Conservation (phyloP, 2,329 filamentous ascomycete species). For the Calonectria fujianensis region DNA sequence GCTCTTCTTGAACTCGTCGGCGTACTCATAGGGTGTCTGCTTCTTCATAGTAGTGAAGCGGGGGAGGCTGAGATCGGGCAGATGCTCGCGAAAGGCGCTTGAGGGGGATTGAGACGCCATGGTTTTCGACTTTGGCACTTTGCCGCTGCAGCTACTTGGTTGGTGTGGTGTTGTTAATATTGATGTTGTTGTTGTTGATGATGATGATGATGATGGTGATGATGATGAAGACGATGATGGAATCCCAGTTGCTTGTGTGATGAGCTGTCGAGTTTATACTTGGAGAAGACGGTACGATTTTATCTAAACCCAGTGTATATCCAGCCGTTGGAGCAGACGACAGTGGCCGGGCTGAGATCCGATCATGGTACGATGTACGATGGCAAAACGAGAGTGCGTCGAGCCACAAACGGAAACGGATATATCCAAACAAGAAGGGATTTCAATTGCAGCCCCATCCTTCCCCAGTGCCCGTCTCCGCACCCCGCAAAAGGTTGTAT, state of each 20-base stretch:
- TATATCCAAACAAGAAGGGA: constrained; percentile 13
- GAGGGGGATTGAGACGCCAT: constrained; percentile 36
- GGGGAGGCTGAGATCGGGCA: constrained; percentile 76
- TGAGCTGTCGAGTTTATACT: background rate
- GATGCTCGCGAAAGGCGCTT: constrained; percentile 67
- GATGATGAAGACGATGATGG: no score
- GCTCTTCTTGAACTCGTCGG: constrained; percentile 74
- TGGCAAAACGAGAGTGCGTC: constrained; percentile 11
- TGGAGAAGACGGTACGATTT: constrained; percentile 25
- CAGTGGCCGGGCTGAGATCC: constrained; percentile 8
- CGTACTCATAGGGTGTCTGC: constrained; percentile 79
- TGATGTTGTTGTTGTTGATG: background rate
- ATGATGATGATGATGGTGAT: background rate
- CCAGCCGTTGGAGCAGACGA: constrained; percentile 7
- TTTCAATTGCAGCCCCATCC: background rate
- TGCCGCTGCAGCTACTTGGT: background rate
- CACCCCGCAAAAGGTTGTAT: constrained; percentile 5
- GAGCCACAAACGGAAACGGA: constrained; percentile 25
- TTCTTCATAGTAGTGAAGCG: constrained; percentile 78
- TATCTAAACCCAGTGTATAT: background rate
- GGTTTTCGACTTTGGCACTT: background rate
- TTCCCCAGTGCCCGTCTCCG: constrained; percentile 3
- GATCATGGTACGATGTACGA: constrained; percentile 35
- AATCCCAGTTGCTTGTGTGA: background rate
- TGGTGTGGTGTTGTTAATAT: background rate